phyloP scores from a whole-genome alignment of 2,329 filamentous ascomycete species.

The Gaeumannomyces tritici region DNA sequence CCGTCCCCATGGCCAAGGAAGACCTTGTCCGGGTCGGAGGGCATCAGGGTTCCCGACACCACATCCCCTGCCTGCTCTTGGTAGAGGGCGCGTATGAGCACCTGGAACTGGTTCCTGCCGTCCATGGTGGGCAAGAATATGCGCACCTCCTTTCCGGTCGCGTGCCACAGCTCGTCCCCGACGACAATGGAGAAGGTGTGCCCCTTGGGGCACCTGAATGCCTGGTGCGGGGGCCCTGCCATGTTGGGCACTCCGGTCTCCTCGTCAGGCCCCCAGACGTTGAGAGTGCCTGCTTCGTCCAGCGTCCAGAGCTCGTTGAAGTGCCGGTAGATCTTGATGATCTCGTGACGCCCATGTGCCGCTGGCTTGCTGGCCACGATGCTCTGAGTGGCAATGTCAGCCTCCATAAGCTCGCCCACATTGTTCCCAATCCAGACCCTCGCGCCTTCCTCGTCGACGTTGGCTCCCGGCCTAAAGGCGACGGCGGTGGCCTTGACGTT shows the following conservation, averaged over 20 bases:
- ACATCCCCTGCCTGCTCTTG: slow-evolving; percentile 75
- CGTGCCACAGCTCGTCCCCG: slow-evolving; percentile 81
- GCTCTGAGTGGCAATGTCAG: slow-evolving; percentile 68
- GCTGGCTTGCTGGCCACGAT: slow-evolving; percentile 58
- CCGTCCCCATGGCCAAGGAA: slow-evolving; percentile 91
- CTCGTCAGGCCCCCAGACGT: slow-evolving; percentile 72
- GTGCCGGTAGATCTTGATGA: slow-evolving; percentile 78
- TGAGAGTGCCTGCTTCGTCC: slow-evolving; percentile 78
- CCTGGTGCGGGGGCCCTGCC: slow-evolving; percentile 58
- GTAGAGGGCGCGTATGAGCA: slow-evolving; percentile 60
- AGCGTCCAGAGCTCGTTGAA: slow-evolving; percentile 88
- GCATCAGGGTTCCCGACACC: slow-evolving; percentile 70
- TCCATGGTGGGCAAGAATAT: slow-evolving; percentile 68
- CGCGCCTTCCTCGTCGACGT: slow-evolving; percentile 71
- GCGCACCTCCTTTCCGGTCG: slow-evolving; percentile 75
- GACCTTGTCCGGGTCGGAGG: slow-evolving; percentile 65
- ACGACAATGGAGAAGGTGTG: slow-evolving; percentile 85
- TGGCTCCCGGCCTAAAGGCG: slow-evolving; percentile 72
- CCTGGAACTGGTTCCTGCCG: slow-evolving; percentile 62
- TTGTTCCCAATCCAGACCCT: slow-evolving; percentile 87
- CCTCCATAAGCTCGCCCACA: slow-evolving; percentile 77
- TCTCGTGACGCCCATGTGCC: slow-evolving; percentile 69
- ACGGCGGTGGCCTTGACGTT: slow-evolving; percentile 73
- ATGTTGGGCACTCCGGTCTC: slow-evolving; percentile 63
- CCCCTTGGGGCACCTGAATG: slow-evolving; percentile 67